Percentiles rank a stretch among this genome's conserved stretches.
phyloP scores from a whole-genome alignment of 1,284 basidiomycete genomes.

The Phenoliferia sp. region DNA sequence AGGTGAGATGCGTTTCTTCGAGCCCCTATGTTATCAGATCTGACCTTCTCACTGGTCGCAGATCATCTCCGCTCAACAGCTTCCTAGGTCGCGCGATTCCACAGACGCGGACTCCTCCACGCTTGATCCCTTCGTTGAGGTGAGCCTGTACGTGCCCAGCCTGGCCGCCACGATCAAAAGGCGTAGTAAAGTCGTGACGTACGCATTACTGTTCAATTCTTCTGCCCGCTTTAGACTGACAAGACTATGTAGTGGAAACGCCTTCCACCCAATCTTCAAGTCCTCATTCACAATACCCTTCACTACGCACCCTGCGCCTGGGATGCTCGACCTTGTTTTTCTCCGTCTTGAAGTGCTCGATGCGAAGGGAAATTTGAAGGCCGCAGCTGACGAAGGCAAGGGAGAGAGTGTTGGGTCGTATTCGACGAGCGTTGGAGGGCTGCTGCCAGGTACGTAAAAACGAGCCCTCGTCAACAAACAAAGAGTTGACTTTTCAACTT shows the following conservation, averaged over 20 bases:
- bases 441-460: constrained; percentile 65
- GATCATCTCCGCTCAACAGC: constrained; percentile 89
- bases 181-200: constrained; percentile 24
- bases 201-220: background rate
- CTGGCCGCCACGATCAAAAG: constrained; percentile 11
- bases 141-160: constrained; percentile 69
- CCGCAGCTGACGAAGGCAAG: constrained; percentile 56
- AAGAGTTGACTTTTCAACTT: background rate
- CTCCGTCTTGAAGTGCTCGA: constrained; percentile 66
- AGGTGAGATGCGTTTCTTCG: constrained; percentile 44
- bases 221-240: constrained; percentile 28
- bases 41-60: constrained; percentile 36
- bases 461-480: background rate
- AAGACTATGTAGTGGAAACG: constrained; percentile 54
- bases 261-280: constrained; percentile 87
- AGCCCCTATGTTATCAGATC: background rate
- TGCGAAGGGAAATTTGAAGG: constrained; percentile 44
- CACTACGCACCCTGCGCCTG: constrained; percentile 58
- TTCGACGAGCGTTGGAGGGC: constrained; percentile 61
- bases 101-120: constrained; percentile 54
- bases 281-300: constrained; percentile 60
- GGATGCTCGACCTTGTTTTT: constrained; percentile 74
- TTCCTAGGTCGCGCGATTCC: constrained; percentile 62
- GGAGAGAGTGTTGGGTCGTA: constrained; percentile 59
- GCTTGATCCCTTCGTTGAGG: constrained; percentile 72